phyloP scores from a whole-genome alignment of 2,329 filamentous ascomycete genomes.

The Camptophora hylomeconis region DNA sequence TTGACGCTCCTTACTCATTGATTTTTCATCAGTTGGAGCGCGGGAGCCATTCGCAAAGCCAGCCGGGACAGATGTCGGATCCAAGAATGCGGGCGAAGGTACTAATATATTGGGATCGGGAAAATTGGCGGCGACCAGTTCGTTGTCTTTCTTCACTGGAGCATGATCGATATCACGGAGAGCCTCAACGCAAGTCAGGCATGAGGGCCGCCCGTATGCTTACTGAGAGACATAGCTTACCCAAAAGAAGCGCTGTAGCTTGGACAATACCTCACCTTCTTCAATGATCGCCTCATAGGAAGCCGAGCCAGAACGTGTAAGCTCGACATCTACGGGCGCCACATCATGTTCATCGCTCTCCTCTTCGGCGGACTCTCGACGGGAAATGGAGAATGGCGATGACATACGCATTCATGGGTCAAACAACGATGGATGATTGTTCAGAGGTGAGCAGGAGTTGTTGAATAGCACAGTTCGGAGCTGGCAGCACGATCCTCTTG shows the following conservation, averaged over 20 bases:
- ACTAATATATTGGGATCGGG: slow-evolving; percentile 5
- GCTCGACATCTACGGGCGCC: too few relatives aligned
- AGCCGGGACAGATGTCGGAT: not conserved
- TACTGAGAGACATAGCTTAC: slow-evolving; percentile 18
- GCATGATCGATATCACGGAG: slow-evolving; percentile 3
- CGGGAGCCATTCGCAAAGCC: slow-evolving; percentile 5
- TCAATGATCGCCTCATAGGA: slow-evolving; percentile 4
- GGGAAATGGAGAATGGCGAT: too few relatives aligned
- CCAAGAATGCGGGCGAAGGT: slow-evolving; percentile 7
- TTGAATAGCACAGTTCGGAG: too few relatives aligned
- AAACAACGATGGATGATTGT: too few relatives aligned
- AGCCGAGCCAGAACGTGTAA: too few relatives aligned
- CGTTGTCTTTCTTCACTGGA: slow-evolving; percentile 5
- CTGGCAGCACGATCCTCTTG: too few relatives aligned
- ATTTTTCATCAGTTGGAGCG: slow-evolving; percentile 6
- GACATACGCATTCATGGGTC: too few relatives aligned
- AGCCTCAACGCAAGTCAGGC: slow-evolving; percentile 4
- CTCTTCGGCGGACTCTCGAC: too few relatives aligned
- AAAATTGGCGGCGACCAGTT: slow-evolving; percentile 4
- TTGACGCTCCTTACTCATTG: slow-evolving; percentile 4
- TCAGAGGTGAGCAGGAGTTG: too few relatives aligned
- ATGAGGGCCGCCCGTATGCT: slow-evolving; percentile 8
- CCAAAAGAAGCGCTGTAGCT: slow-evolving; percentile 1
- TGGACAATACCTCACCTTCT: not conserved
- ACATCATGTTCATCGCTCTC: too few relatives aligned